Evolutionary conservation across 495 filamentous ascomycete species (phyloP).

Genomic region (Xylaria scruposa): DNA sequence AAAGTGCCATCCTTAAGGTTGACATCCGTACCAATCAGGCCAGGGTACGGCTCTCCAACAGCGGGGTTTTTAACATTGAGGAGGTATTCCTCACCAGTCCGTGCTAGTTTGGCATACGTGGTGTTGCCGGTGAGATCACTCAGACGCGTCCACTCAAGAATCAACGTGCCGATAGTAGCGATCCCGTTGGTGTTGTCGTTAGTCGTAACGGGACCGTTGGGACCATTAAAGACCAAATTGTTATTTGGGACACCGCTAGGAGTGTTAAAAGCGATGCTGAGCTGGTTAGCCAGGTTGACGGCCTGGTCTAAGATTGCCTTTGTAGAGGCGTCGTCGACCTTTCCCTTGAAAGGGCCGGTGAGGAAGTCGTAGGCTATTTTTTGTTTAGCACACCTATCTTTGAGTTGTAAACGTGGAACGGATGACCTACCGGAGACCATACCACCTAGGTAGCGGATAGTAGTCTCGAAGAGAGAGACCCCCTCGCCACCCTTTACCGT

Average conservation of each 20-base stretch:
- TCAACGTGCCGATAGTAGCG: slow-evolving; percentile 74
- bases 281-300: slow-evolving; percentile 68
- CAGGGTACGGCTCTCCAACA: slow-evolving; percentile 74
- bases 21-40: slow-evolving; percentile 74
- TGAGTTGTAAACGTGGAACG: neutral
- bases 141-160: slow-evolving; percentile 86
- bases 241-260: slow-evolving; percentile 79
- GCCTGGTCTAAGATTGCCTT: slow-evolving; percentile 70
- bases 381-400: neutral
- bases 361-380: slow-evolving; percentile 76
- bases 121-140: slow-evolving; percentile 75
- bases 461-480: slow-evolving; percentile 88
- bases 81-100: slow-evolving; percentile 75
- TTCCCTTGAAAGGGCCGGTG: slow-evolving; percentile 67
- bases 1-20: slow-evolving; percentile 71
- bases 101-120: slow-evolving; percentile 69
- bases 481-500: slow-evolving; percentile 50
- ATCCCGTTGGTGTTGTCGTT: slow-evolving; percentile 66
- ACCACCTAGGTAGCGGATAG: slow-evolving; percentile 85
- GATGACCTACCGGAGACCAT: slow-evolving; percentile 64
- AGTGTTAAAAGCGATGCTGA: slow-evolving; percentile 82
- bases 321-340: slow-evolving; percentile 53
- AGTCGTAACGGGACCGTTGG: slow-evolving; percentile 49
- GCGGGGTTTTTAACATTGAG: slow-evolving; percentile 66
- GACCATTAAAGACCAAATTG: slow-evolving; percentile 64